Conservation (phyloP, 257 asterid genomes). For the Solanum acaule region DNA sequence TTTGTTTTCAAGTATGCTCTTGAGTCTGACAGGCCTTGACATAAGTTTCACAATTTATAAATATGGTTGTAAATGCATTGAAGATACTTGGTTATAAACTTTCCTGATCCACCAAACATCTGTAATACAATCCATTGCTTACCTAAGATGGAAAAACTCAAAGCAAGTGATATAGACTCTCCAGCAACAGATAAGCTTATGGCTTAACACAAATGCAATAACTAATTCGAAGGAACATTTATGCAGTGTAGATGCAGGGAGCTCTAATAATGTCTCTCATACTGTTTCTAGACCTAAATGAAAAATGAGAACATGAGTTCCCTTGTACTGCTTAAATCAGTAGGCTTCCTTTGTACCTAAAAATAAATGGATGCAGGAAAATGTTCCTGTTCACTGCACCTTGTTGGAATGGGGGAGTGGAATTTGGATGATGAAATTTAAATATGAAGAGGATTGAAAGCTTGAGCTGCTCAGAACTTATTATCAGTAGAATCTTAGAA, state of each 20-base stretch:
- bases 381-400: neutral
- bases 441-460: neutral
- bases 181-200: neutral
- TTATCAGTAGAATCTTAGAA: neutral
- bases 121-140: neutral
- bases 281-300: neutral
- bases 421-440: neutral
- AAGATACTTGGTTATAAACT: neutral
- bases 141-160: neutral
- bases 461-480: neutral
- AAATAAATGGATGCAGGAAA: neutral
- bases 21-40: neutral
- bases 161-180: neutral
- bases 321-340: neutral
- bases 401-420: neutral
- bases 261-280: neutral
- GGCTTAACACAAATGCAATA: neutral
- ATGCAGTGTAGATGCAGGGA: neutral
- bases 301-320: neutral
- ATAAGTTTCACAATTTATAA: neutral
- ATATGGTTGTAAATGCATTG: neutral
- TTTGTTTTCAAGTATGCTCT: neutral
- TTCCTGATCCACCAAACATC: neutral
- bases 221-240: neutral
- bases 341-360: neutral